A percentile compares a stretch with the other conserved stretches of the same genome.
phyloP scores from a whole-genome alignment of 192 early-diverging fungal species.

The Umbelopsis sp. region DNA sequence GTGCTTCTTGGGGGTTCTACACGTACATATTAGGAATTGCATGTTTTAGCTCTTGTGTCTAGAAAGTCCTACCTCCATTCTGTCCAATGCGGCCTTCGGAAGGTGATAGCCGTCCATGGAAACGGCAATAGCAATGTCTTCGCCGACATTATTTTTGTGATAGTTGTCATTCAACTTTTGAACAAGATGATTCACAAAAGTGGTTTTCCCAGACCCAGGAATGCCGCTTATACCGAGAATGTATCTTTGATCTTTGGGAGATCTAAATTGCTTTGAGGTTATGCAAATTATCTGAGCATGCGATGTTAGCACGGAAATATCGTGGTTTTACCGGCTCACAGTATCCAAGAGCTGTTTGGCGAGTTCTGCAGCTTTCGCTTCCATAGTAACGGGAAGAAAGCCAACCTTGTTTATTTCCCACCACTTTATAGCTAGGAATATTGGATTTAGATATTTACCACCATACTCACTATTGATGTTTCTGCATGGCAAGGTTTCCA shows the following conservation, averaged over 20 bases:
- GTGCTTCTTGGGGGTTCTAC: conserved; percentile 45
- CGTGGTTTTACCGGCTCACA: not conserved
- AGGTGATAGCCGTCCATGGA: conserved; percentile 63
- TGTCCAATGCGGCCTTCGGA: conserved; percentile 34
- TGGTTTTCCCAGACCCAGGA: conserved; percentile 47
- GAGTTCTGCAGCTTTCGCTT: not conserved
- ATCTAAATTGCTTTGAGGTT: not conserved
- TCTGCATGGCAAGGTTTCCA: no score
- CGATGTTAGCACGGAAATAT: not conserved
- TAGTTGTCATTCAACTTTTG: conserved; percentile 17
- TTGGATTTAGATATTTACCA: no score
- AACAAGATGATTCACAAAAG: conserved; percentile 26
- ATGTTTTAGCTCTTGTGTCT: not conserved
- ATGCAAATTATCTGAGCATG: not conserved
- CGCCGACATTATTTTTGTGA: not conserved
- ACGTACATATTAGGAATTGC: not conserved
- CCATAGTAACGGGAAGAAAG: not conserved
- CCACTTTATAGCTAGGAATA: not conserved
- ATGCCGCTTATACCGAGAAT: conserved; percentile 30
- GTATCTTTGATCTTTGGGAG: not conserved
- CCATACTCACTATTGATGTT: no score
- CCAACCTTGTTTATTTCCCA: not conserved
- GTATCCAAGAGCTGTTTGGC: not conserved
- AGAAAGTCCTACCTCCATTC: conserved; percentile 23
- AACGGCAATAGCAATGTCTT: conserved; percentile 32